Evolutionary conservation across 2,329 filamentous ascomycete genomes (phyloP).

Genomic region (Drechslerella dactyloides): DNA sequence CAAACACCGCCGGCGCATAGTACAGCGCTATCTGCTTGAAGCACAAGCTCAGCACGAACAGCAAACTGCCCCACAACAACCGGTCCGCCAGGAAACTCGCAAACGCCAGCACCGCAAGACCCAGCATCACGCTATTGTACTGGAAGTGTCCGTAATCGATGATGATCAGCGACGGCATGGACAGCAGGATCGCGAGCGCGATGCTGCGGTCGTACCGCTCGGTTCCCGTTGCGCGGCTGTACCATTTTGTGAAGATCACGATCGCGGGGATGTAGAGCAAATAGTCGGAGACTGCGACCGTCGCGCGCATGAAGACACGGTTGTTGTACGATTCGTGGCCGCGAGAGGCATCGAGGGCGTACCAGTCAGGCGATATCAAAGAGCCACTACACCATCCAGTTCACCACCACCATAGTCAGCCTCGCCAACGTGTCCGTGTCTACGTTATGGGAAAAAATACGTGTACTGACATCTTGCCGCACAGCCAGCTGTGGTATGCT

Average conservation of each 20-base stretch:
- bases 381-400: slow-evolving; percentile 64
- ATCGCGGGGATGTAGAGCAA: slow-evolving; percentile 84
- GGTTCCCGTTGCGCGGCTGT: slow-evolving; percentile 75
- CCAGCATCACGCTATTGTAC: slow-evolving; percentile 98
- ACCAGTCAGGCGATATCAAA: slow-evolving; percentile 82
- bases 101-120: slow-evolving; percentile 82
- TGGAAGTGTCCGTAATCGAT: slow-evolving; percentile 97
- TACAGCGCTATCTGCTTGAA: slow-evolving; percentile 99
- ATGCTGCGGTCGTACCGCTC: slow-evolving; percentile 67
- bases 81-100: slow-evolving; percentile 86
- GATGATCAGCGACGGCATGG: slow-evolving; percentile 88
- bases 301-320: slow-evolving; percentile 95
- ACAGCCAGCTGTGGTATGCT: slow-evolving; percentile 96
- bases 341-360: slow-evolving; percentile 80
- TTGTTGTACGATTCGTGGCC: slow-evolving; percentile 78
- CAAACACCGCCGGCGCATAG: slow-evolving; percentile 91
- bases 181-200: slow-evolving; percentile 84
- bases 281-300: slow-evolving; percentile 89
- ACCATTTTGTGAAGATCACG: slow-evolving; percentile 83
- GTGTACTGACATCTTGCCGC: slow-evolving; percentile 74
- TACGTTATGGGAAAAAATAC: slow-evolving; percentile 14
- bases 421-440: not conserved
- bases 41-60: slow-evolving; percentile 90
- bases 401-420: not conserved
- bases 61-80: slow-evolving; percentile 85